Conservation (phyloP, 2,329 filamentous ascomycete species). For the Ascochyta fabae region DNA sequence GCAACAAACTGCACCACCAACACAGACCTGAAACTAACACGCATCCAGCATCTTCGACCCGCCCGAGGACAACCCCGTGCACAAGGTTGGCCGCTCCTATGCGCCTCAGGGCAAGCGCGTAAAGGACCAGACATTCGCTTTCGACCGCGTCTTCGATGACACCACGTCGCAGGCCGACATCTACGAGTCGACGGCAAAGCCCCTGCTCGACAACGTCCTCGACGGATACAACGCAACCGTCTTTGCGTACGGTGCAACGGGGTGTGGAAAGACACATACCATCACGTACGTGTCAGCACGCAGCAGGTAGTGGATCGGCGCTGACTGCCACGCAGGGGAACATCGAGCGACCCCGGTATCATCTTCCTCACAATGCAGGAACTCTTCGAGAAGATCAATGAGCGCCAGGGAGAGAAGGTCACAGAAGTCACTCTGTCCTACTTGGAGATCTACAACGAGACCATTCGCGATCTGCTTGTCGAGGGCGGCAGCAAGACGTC, state of each 20-base stretch:
- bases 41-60: conserved; percentile 86
- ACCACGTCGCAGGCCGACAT: conserved; percentile 91
- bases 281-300: conserved; percentile 62
- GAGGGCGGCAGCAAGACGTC: conserved; percentile 81
- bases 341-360: conserved; percentile 89
- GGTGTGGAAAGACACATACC: conserved; percentile 98
- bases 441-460: conserved; percentile 98
- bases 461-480: conserved; percentile 92
- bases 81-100: conserved; percentile 82
- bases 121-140: conserved; percentile 97
- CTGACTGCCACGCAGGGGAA: conserved; percentile 62
- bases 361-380: conserved; percentile 99
- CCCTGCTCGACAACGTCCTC: conserved; percentile 89
- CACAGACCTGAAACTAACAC: conserved; percentile 26
- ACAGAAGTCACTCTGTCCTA: conserved; percentile 94
- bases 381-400: conserved; percentile 93
- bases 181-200: conserved; percentile 90
- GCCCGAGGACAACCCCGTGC: conserved; percentile 90
- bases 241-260: conserved; percentile 96
- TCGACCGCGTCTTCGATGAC: conserved; percentile 96
- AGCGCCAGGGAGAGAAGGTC: conserved; percentile 81
- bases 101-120: conserved; percentile 78
- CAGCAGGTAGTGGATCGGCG: conserved; percentile 50
- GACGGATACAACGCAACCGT: conserved; percentile 99
- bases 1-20: neutral